These are phyloP conservation scores for Astrothelium subdiscretum DNA, from an alignment of 495 filamentous ascomycete species.

Conservation along the genomic window DNA sequence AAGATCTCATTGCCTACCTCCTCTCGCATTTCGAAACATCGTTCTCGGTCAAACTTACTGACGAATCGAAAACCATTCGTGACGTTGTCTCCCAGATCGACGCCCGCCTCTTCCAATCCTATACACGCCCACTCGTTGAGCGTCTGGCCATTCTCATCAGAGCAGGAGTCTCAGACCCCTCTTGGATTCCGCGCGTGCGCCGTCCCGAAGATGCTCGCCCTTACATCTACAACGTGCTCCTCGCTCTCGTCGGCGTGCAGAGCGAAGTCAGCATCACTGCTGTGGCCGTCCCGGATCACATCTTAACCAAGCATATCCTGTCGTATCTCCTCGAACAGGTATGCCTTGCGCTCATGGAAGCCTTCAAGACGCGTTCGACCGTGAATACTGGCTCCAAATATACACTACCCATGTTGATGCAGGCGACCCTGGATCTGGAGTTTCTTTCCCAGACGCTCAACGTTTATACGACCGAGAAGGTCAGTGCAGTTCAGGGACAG, in stretches of 20 bases:
- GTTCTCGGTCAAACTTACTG: slow-evolving; percentile 82
- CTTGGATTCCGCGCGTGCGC: slow-evolving; percentile 51
- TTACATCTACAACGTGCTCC: slow-evolving; percentile 78
- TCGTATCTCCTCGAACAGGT: slow-evolving; percentile 70
- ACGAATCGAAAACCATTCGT: slow-evolving; percentile 78
- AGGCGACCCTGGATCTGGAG: slow-evolving; percentile 92
- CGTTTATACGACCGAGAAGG: slow-evolving; percentile 76
- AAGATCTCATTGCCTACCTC: slow-evolving; percentile 67
- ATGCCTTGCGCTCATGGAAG: slow-evolving; percentile 52
- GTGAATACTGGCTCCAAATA: slow-evolving; percentile 54
- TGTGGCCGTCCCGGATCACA: slow-evolving; percentile 42
- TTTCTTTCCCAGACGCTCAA: slow-evolving; percentile 89
- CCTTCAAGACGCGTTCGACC: slow-evolving; percentile 33
- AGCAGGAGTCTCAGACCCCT: slow-evolving; percentile 53
- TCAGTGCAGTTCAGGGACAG: slow-evolving; percentile 64
- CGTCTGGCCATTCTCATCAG: slow-evolving; percentile 51
- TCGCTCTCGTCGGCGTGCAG: slow-evolving; percentile 77
- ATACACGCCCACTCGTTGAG: slow-evolving; percentile 61
- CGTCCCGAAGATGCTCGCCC: slow-evolving; percentile 66
- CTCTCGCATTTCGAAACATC: slow-evolving; percentile 77
- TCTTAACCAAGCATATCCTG: slow-evolving; percentile 60
- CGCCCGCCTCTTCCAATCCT: slow-evolving; percentile 76
- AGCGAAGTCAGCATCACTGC: slow-evolving; percentile 77
- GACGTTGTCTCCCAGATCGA: slow-evolving; percentile 87
- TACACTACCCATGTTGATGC: slow-evolving; percentile 73